phyloP scores from a whole-genome alignment of 2,329 filamentous ascomycete species.

The Aspergillus neotritici region DNA sequence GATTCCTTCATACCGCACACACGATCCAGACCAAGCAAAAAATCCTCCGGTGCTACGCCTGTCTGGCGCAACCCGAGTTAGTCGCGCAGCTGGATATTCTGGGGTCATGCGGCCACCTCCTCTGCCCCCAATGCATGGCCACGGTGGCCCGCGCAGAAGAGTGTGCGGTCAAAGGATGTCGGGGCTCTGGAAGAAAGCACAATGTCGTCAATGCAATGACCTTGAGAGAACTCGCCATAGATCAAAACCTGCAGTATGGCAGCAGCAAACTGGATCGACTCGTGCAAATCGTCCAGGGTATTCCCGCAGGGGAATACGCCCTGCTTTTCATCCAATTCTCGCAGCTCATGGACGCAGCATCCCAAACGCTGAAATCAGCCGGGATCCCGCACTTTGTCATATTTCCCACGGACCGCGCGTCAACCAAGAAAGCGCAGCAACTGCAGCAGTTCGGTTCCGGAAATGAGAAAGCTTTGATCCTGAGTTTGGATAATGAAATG shows the following conservation, averaged over 20 bases:
- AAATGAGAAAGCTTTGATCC: slow-evolving; percentile 48
- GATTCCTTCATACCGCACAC: slow-evolving; percentile 20
- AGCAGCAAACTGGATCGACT: slow-evolving; percentile 48
- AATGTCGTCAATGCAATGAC: slow-evolving; percentile 38
- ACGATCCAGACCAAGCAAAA: slow-evolving; percentile 12
- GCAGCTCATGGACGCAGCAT: slow-evolving; percentile 39
- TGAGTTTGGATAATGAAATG: slow-evolving; percentile 53
- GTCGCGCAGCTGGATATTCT: slow-evolving; percentile 37
- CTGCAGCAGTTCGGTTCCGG: slow-evolving; percentile 38
- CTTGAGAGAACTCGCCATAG: slow-evolving; percentile 26
- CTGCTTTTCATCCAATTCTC: slow-evolving; percentile 53
- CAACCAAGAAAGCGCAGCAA: slow-evolving; percentile 31
- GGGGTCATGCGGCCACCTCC: slow-evolving; percentile 47
- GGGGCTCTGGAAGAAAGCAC: slow-evolving; percentile 31
- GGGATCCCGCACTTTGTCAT: slow-evolving; percentile 35
- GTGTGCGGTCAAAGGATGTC: slow-evolving; percentile 41
- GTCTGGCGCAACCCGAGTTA: slow-evolving; percentile 22
- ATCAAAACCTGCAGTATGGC: slow-evolving; percentile 19
- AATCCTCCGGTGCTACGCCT: slow-evolving; percentile 28
- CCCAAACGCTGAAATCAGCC: slow-evolving; percentile 22
- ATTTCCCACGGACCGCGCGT: slow-evolving; percentile 22
- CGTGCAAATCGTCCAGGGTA: slow-evolving; percentile 39
- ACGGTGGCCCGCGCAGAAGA: slow-evolving; percentile 20
- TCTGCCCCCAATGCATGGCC: slow-evolving; percentile 42
- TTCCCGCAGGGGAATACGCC: slow-evolving; percentile 45